Evolutionary conservation across 1,284 basidiomycete genomes (phyloP).

Genomic region (Ustilago curta): DNA sequence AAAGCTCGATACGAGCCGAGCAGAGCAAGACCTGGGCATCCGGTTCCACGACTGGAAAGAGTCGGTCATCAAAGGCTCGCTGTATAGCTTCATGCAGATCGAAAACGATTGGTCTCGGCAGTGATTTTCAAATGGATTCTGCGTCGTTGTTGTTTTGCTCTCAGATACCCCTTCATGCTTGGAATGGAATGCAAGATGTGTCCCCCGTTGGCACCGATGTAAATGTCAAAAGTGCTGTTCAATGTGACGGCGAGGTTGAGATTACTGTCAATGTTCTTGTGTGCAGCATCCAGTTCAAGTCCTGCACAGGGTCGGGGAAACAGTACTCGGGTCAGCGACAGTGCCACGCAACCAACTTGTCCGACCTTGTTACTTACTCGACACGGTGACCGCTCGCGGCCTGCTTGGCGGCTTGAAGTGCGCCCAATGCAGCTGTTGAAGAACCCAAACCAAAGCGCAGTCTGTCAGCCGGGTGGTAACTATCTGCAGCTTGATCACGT

Average conservation of each 20-base stretch:
- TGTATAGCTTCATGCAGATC: slow-evolving; percentile 47
- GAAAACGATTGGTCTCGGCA: slow-evolving; percentile 41
- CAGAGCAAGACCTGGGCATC: slow-evolving; percentile 36
- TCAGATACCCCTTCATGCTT: slow-evolving; percentile 21
- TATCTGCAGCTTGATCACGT: too few species aligned
- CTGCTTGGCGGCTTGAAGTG: slow-evolving; percentile 59
- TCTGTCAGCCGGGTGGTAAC: background rate
- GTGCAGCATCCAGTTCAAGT: background rate
- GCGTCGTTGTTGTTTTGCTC: background rate
- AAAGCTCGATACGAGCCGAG: slow-evolving; percentile 32
- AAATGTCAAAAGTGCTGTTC: background rate
- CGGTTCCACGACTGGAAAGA: slow-evolving; percentile 49
- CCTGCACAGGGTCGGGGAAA: background rate
- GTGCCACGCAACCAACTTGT: background rate
- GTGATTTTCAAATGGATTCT: background rate
- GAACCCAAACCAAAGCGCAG: background rate
- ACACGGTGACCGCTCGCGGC: slow-evolving; percentile 53
- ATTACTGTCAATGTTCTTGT: background rate
- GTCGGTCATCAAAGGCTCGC: slow-evolving; percentile 43
- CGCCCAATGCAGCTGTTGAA: slow-evolving; percentile 46
- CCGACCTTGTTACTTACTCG: slow-evolving; percentile 29
- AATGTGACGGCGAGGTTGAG: background rate
- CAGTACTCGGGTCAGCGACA: background rate
- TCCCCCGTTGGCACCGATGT: background rate
- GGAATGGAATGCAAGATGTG: background rate